A percentile compares a stretch with the other conserved stretches of the same genome.
Evolutionary conservation across 306 rosid species (phyloP).

Genomic region (Lagenaria siceraria): DNA sequence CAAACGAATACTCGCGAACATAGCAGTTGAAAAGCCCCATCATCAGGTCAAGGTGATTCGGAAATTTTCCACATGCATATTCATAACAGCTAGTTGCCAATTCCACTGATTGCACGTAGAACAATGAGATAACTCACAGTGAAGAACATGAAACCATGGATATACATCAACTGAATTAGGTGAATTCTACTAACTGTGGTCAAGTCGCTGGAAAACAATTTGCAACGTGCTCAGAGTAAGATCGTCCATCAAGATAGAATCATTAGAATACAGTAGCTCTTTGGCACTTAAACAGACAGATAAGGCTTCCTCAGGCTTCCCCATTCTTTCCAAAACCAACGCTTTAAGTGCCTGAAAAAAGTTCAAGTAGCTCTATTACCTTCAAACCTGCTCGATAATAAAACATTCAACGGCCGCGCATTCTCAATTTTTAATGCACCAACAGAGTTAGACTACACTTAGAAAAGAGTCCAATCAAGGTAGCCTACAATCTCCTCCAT

Average conservation of each 20-base stretch:
- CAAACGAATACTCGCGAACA: constrained; percentile 90
- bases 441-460: neutral
- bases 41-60: constrained; percentile 68
- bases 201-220: constrained; percentile 80
- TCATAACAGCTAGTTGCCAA: constrained; percentile 86
- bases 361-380: neutral
- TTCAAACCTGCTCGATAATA: neutral
- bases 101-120: constrained; percentile 48
- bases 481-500: neutral
- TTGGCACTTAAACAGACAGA: constrained; percentile 58
- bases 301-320: constrained; percentile 68
- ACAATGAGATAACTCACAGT: constrained; percentile 12
- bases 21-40: constrained; percentile 94
- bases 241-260: constrained; percentile 68
- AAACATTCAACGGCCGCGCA: neutral
- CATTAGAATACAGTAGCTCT: constrained; percentile 44
- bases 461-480: neutral
- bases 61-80: constrained; percentile 72
- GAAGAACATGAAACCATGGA: neutral
- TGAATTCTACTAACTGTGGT: constrained; percentile 43
- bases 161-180: constrained; percentile 7
- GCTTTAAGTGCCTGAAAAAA: constrained; percentile 76
- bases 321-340: constrained; percentile 81
- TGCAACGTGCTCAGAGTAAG: constrained; percentile 94
- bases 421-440: neutral